phyloP scores from a whole-genome alignment of 768 basidiomycete species.

The Mycena vulgaris region DNA sequence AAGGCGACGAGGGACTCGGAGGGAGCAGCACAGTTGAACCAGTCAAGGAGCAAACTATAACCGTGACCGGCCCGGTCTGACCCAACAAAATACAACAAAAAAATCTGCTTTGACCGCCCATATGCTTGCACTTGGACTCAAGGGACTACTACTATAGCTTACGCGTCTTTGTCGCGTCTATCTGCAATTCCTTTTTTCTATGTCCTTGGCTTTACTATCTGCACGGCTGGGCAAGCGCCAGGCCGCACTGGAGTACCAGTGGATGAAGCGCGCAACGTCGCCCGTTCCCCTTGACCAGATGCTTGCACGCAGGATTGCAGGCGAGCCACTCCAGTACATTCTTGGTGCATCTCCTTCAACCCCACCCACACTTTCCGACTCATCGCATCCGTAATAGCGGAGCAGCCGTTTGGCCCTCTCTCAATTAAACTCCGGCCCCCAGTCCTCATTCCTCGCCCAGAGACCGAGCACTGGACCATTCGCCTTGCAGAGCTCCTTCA shows the following conservation, averaged over 20 bases:
- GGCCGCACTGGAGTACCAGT: constrained; percentile 58
- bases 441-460: constrained; percentile 93
- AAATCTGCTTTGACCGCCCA: too few relatives aligned
- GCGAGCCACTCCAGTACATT: constrained; percentile 94
- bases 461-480: constrained; percentile 90
- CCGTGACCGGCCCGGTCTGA: too few relatives aligned
- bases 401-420: constrained; percentile 91
- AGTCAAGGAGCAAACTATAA: too few relatives aligned
- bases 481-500: constrained; percentile 67
- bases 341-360: constrained; percentile 68
- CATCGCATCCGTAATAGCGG: constrained; percentile 64
- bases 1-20: background rate
- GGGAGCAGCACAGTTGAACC: background rate
- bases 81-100: too few relatives aligned
- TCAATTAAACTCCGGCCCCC: constrained; percentile 82
- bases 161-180: too few relatives aligned
- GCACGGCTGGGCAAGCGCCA: constrained; percentile 52
- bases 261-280: constrained; percentile 55
- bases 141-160: too few relatives aligned
- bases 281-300: constrained; percentile 56
- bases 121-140: too few relatives aligned
- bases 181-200: background rate
- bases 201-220: constrained; percentile 38
- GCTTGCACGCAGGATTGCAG: constrained; percentile 71
- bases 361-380: constrained; percentile 28